phyloP scores from a whole-genome alignment of 345 rosid species.

The Salix arbutifolia region DNA sequence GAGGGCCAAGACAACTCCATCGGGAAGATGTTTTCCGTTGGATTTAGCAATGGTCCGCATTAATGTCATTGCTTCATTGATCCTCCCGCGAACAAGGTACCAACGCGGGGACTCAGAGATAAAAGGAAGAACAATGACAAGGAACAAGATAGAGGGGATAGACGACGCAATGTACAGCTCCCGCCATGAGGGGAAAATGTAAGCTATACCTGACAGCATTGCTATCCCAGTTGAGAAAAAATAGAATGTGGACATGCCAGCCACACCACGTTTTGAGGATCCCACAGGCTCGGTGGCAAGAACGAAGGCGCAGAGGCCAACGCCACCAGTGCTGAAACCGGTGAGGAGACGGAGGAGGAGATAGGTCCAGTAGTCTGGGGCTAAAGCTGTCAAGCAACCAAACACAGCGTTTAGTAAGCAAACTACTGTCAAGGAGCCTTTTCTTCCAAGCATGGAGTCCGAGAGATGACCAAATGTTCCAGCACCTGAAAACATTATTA shows the following conservation, averaged over 20 bases:
- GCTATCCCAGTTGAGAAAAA: slow-evolving; percentile 83
- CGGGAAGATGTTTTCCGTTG: slow-evolving; percentile 55
- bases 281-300: slow-evolving; percentile 86
- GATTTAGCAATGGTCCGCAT: slow-evolving; percentile 60
- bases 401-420: slow-evolving; percentile 67
- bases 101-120: slow-evolving; percentile 86
- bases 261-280: slow-evolving; percentile 72
- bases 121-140: slow-evolving; percentile 58
- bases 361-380: slow-evolving; percentile 68
- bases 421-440: slow-evolving; percentile 77
- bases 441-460: slow-evolving; percentile 82
- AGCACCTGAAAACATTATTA: slow-evolving; percentile 53
- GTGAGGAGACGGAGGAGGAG: slow-evolving; percentile 65
- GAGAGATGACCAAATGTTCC: slow-evolving; percentile 91
- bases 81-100: slow-evolving; percentile 77
- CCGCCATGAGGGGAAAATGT: slow-evolving; percentile 66
- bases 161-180: slow-evolving; percentile 70
- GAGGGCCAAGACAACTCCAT: slow-evolving; percentile 52
- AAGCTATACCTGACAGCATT: slow-evolving; percentile 61
- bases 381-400: slow-evolving; percentile 66
- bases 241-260: slow-evolving; percentile 97
- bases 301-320: slow-evolving; percentile 79
- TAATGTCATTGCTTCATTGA: slow-evolving; percentile 63
- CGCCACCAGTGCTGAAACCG: slow-evolving; percentile 92
- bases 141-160: slow-evolving; percentile 66